Percentiles rank a stretch among this genome's conserved stretches.
phyloP scores from a whole-genome alignment of 148 eudicot genomes.

The Fallopia convolvulus region DNA sequence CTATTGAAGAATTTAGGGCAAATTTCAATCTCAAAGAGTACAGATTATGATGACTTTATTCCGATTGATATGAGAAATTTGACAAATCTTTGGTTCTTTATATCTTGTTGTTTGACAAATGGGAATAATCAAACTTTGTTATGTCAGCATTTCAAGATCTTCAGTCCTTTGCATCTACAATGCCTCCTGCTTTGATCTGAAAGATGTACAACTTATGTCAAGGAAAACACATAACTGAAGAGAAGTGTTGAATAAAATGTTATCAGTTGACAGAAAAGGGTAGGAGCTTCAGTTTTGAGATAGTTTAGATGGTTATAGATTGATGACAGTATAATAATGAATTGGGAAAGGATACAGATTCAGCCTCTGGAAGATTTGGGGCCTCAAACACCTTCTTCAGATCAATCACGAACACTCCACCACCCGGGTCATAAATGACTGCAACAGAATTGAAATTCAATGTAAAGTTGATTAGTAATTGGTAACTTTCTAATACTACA shows the following conservation, averaged over 20 bases:
- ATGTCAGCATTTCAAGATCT: slow-evolving; percentile 7
- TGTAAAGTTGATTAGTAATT: too few relatives aligned
- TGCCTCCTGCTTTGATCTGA: slow-evolving; percentile 96
- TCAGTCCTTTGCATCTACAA: slow-evolving; percentile 97
- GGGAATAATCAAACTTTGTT: slow-evolving; percentile 3
- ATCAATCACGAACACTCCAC: too few relatives aligned
- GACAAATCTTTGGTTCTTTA: background rate
- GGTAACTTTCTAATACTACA: too few relatives aligned
- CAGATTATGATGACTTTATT: background rate
- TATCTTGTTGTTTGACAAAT: background rate
- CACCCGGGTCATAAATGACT: too few relatives aligned
- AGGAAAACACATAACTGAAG: slow-evolving; percentile 29
- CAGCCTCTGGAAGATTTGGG: slow-evolving; percentile 89
- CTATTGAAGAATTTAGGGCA: background rate
- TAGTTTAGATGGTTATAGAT: background rate
- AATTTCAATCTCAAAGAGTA: background rate
- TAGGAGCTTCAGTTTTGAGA: too few relatives aligned
- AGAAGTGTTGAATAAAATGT: background rate
- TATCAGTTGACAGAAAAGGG: background rate
- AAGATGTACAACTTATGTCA: slow-evolving; percentile 63
- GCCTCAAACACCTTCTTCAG: slow-evolving; percentile 98
- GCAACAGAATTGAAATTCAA: too few relatives aligned
- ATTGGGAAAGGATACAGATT: slow-evolving; percentile 75
- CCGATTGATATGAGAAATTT: background rate
- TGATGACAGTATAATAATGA: background rate